These are phyloP conservation scores for Penicillium robsamsonii DNA, from an alignment of 495 filamentous ascomycete genomes.

Conservation along the genomic window DNA sequence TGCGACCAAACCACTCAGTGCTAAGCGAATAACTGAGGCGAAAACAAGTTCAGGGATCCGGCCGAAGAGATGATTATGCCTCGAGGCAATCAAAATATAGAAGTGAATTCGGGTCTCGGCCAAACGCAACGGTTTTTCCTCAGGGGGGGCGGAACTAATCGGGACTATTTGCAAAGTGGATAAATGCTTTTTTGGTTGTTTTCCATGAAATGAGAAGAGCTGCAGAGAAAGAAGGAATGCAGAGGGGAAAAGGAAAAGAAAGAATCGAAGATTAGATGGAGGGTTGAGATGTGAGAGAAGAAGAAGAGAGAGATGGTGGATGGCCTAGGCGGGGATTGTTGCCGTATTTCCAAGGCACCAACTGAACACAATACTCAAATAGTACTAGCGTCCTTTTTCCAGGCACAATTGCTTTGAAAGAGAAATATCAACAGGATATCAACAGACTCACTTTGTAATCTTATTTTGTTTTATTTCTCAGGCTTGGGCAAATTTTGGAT, in stretches of 20 bases:
- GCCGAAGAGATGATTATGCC: constrained; percentile 6
- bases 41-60: constrained; percentile 6
- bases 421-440: background rate
- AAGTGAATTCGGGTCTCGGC: constrained; percentile 21
- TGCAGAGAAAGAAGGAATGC: constrained; percentile 39
- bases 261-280: constrained; percentile 32
- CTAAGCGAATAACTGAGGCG: constrained; percentile 1
- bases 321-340: constrained; percentile 26
- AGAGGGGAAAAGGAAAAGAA: constrained; percentile 29
- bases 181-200: constrained; percentile 22
- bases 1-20: constrained; percentile 11
- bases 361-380: constrained; percentile 4
- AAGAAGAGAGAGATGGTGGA: constrained; percentile 25
- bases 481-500: background rate
- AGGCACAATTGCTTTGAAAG: constrained; percentile 1
- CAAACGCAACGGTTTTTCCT: constrained; percentile 25
- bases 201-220: constrained; percentile 25
- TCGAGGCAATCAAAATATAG: background rate
- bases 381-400: constrained; percentile 11
- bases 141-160: constrained; percentile 33
- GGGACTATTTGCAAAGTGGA: constrained; percentile 27
- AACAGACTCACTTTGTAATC: background rate
- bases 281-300: constrained; percentile 15
- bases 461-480: background rate
- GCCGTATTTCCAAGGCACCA: constrained; percentile 11